Evolutionary conservation across 371 early-diverging fungal species (phyloP), one percentile per base, ranked within the genome.

Genomic region (Mucor racemosus): DNA sequence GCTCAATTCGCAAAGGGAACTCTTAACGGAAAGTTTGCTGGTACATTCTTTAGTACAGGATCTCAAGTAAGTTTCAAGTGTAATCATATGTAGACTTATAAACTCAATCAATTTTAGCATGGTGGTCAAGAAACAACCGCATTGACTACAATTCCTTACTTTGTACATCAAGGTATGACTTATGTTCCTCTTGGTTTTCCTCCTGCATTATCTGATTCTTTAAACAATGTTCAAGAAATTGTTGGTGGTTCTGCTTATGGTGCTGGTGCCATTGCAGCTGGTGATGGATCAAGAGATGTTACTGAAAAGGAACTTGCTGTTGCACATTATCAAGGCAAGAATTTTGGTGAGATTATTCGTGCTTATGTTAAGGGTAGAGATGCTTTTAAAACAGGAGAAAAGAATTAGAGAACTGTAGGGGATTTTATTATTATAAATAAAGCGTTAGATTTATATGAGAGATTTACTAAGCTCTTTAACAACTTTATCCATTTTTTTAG

Each of bases 81-180:
- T 10, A 19, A 19, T 7, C 90, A 15, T 86, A 76, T 54, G 67
- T 76, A 11, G 78, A 76, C 62, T 60, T 75, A 5, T 46, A 53
- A 21, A 17, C 7, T 11, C 46, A 50, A 26, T 26, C 26, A 26
- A 73, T 42, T 50, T 60, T 67, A 74, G 66, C 79, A 80, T 59
- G 90, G 91, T 56, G 92, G 92, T 31, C 89, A 89, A 76, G 93
- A 92, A 70, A 77, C 82, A 6, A 91, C 92, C 1, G 88, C 88
- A 1, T 74, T 85, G 17, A 84, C 89, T 21, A 79, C 89, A 36
- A 54, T 95, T 39, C 80, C 90, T 9, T 86, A 84, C 63, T 83
- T 93, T 54, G 87, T 83, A 7, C 95, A 95, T 77, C 94, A 92
- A 67, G 96, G 95, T 5, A 83, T 95, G 66, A 78, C 86, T 48